A percentile compares a stretch with the other conserved stretches of the same genome.
Evolutionary conservation across 176 grass and related monocot genomes (phyloP).

Genomic region (Aechmea fasciata): DNA sequence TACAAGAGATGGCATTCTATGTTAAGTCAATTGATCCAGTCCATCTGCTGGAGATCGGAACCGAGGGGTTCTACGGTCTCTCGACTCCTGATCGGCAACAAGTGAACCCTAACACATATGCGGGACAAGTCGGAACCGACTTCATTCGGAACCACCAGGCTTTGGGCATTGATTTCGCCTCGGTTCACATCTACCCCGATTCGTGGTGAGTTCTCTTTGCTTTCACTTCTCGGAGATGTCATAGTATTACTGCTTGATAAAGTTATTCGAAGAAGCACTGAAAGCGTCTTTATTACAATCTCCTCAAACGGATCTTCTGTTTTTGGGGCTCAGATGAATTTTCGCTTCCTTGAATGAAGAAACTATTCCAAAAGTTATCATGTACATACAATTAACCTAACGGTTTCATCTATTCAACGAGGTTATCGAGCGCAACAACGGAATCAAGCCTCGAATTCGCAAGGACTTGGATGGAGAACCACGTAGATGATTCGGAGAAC

Average conservation of each 20-base stretch:
- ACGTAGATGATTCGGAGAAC: slow-evolving; percentile 43
- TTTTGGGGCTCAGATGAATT: no score
- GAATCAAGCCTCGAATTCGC: slow-evolving; percentile 31
- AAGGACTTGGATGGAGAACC: slow-evolving; percentile 40
- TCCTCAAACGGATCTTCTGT: no score
- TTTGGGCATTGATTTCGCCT: slow-evolving; percentile 60
- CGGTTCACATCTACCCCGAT: slow-evolving; percentile 65
- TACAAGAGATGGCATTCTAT: slow-evolving; percentile 66
- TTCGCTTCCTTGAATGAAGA: no score
- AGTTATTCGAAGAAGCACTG: no score
- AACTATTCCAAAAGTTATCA: not conserved
- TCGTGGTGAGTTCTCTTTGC: slow-evolving; percentile 24
- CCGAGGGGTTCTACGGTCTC: slow-evolving; percentile 59
- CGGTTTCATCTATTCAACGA: not conserved
- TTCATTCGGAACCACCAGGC: slow-evolving; percentile 59
- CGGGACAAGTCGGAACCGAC: slow-evolving; percentile 41
- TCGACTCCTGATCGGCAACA: slow-evolving; percentile 29
- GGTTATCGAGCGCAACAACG: slow-evolving; percentile 26
- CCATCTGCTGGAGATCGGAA: slow-evolving; percentile 50
- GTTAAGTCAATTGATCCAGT: slow-evolving; percentile 50
- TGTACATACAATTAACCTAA: not conserved
- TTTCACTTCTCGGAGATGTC: no score
- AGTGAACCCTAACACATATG: slow-evolving; percentile 40
- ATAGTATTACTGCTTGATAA: no score
- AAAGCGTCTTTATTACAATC: no score